Evolutionary conservation across 306 rosid genomes (phyloP).

Genomic region (Citrullus colocynthis): DNA sequence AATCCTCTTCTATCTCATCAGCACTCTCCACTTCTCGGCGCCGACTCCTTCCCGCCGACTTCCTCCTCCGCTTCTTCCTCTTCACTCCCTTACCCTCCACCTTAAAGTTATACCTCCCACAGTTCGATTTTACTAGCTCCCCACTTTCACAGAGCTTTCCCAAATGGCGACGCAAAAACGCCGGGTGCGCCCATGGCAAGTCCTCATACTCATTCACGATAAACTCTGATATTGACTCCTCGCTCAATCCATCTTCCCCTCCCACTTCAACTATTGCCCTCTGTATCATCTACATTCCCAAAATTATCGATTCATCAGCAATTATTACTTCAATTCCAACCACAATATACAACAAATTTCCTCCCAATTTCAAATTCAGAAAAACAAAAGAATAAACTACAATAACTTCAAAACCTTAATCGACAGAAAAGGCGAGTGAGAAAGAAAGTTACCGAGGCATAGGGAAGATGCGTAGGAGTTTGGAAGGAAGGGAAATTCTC

Average conservation of each 20-base stretch:
- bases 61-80: not conserved
- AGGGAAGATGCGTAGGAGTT: not conserved
- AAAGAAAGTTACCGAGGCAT: not conserved
- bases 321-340: not conserved
- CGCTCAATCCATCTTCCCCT: slow-evolving; percentile 19
- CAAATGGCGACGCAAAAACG: slow-evolving; percentile 18
- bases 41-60: not conserved
- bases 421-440: not conserved
- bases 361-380: not conserved
- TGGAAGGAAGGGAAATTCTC: not conserved
- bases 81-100: slow-evolving; percentile 2
- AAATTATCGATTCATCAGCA: not conserved
- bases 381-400: not conserved
- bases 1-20: not conserved
- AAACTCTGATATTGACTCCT: slow-evolving; percentile 14
- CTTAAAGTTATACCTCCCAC: slow-evolving; percentile 10
- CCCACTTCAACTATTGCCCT: slow-evolving; percentile 19
- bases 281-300: slow-evolving; percentile 22
- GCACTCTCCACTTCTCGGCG: not conserved
- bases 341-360: not conserved
- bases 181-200: slow-evolving; percentile 20
- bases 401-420: not conserved
- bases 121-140: slow-evolving; percentile 12
- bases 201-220: slow-evolving; percentile 13
- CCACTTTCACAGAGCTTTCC: slow-evolving; percentile 25